Percentiles rank a stretch among this genome's conserved stretches.
Evolutionary conservation across 2,329 filamentous ascomycete species (phyloP).

Genomic region (Apiospora marii): DNA sequence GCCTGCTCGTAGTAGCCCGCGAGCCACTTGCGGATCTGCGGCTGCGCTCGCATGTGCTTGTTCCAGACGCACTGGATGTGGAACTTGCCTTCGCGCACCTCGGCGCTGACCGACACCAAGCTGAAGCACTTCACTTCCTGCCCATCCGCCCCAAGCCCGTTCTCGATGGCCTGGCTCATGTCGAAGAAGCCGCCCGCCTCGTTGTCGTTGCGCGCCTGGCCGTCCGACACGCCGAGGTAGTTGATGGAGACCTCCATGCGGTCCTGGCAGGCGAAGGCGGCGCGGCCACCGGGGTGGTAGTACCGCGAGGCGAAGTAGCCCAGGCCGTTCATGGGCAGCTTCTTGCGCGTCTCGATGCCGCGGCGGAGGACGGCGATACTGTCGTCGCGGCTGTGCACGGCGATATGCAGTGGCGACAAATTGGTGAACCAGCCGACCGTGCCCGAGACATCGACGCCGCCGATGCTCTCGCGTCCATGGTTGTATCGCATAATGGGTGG

Average conservation of each 20-base stretch:
- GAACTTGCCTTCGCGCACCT: conserved; percentile 23
- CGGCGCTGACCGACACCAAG: conserved; percentile 24
- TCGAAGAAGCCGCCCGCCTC: conserved; percentile 24
- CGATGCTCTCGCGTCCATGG: conserved; percentile 50
- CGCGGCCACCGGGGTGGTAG: conserved; percentile 21
- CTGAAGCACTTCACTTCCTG: conserved; percentile 26
- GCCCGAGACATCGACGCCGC: conserved; percentile 44
- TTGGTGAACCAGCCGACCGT: conserved; percentile 57
- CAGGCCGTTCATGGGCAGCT: conserved; percentile 25
- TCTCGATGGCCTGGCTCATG: conserved; percentile 25
- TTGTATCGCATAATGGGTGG: conserved; percentile 50
- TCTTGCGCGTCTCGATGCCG: conserved; percentile 24
- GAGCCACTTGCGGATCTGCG: conserved; percentile 22
- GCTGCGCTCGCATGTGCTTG: conserved; percentile 24
- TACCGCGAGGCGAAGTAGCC: conserved; percentile 26
- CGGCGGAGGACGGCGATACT: conserved; percentile 22
- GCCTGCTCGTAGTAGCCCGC: conserved; percentile 24
- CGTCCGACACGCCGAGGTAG: conserved; percentile 25
- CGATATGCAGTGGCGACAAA: conserved; percentile 42
- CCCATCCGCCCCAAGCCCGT: conserved; percentile 22
- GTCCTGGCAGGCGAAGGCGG: conserved; percentile 22
- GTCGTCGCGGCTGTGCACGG: conserved; percentile 24
- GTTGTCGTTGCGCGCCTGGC: conserved; percentile 19
- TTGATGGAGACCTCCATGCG: conserved; percentile 25
- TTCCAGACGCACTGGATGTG: conserved; percentile 25